Percentiles rank a stretch among this genome's conserved stretches.
phyloP scores from a whole-genome alignment of 495 filamentous ascomycete species.

The Aspergillus affinis region DNA sequence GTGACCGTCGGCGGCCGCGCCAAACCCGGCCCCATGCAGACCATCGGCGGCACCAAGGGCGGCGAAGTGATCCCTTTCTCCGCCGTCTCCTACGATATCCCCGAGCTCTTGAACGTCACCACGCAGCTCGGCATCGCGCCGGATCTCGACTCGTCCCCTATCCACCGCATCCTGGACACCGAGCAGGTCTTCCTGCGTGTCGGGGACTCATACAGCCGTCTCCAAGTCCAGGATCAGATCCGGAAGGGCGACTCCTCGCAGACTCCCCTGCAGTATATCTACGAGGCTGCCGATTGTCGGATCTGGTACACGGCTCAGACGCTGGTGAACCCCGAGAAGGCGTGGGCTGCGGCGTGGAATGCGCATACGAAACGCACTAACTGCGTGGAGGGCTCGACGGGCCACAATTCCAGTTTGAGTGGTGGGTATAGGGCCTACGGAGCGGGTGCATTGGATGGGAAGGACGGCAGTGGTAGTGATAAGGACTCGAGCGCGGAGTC shows the following conservation, averaged over 20 bases:
- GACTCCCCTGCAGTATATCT: slow-evolving; percentile 27
- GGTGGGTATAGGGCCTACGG: slow-evolving; percentile 13
- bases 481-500: neutral
- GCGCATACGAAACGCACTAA: slow-evolving; percentile 17
- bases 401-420: slow-evolving; percentile 8
- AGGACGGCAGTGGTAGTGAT: neutral
- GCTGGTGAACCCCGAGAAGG: slow-evolving; percentile 11
- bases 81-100: neutral
- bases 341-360: slow-evolving; percentile 20
- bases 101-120: slow-evolving; percentile 4
- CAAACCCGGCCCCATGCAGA: slow-evolving; percentile 42
- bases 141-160: neutral
- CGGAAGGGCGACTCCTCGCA: slow-evolving; percentile 14
- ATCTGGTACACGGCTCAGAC: slow-evolving; percentile 27
- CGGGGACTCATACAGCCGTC: slow-evolving; percentile 3
- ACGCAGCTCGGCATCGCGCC: neutral
- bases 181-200: slow-evolving; percentile 11
- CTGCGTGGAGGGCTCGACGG: slow-evolving; percentile 15
- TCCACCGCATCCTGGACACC: neutral
- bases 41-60: slow-evolving; percentile 36
- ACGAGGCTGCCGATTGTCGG: slow-evolving; percentile 34
- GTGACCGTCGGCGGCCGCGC: slow-evolving; percentile 51
- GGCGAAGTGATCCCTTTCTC: slow-evolving; percentile 12
- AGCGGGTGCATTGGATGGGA: neutral
- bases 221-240: slow-evolving; percentile 16